Evolutionary conservation across 2,329 filamentous ascomycete genomes (phyloP).

Genomic region (Paraphoma chrysanthemicola): DNA sequence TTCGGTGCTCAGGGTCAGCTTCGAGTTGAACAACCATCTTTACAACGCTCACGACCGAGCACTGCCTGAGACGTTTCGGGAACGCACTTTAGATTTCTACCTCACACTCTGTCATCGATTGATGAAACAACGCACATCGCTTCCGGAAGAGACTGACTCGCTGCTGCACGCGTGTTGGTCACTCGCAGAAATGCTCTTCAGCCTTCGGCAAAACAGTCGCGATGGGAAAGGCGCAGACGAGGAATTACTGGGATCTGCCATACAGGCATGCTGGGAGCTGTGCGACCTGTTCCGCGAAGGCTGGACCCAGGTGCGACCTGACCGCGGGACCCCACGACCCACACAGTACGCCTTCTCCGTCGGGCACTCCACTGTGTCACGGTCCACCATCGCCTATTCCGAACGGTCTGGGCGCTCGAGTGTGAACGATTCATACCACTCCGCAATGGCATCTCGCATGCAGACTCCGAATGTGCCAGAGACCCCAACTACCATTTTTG

Average conservation of each 20-base stretch:
- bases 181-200: constrained; percentile 91
- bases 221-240: constrained; percentile 78
- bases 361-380: constrained; percentile 39
- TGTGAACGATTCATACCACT: constrained; percentile 56
- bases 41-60: constrained; percentile 90
- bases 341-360: constrained; percentile 73
- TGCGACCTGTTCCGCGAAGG: constrained; percentile 92
- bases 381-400: constrained; percentile 42
- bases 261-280: constrained; percentile 93
- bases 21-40: constrained; percentile 93
- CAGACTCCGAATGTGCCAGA: constrained; percentile 66
- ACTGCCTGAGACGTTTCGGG: constrained; percentile 84
- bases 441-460: constrained; percentile 49
- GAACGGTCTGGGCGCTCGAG: constrained; percentile 48
- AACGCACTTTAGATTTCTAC: constrained; percentile 92
- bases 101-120: constrained; percentile 90
- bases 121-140: constrained; percentile 89
- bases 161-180: constrained; percentile 88
- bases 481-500: constrained; percentile 93
- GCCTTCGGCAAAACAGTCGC: constrained; percentile 79
- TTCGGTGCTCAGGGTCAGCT: constrained; percentile 88
- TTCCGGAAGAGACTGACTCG: constrained; percentile 82
- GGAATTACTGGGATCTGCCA: constrained; percentile 83
- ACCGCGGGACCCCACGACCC: constrained; percentile 83
- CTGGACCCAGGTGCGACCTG: constrained; percentile 87